Evolutionary conservation across 2,329 filamentous ascomycete genomes (phyloP).

Genomic region (Beauveria brongniartii): DNA sequence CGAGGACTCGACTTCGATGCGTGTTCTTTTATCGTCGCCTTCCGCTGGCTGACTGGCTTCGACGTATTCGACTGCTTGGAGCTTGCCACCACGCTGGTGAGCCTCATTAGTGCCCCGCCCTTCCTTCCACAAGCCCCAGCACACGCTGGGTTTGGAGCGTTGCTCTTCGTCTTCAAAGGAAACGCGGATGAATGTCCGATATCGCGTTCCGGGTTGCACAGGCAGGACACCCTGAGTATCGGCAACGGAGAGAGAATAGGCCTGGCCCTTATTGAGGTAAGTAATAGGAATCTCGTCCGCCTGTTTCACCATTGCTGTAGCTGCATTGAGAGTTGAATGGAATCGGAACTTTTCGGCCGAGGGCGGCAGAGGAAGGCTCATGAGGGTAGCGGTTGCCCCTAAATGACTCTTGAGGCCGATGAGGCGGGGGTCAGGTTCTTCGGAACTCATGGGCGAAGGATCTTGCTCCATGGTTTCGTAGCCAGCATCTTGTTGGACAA

Average conservation of each 20-base stretch:
- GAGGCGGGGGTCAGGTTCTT: constrained; percentile 37
- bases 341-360: constrained; percentile 74
- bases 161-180: constrained; percentile 97
- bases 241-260: constrained; percentile 77
- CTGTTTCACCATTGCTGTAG: constrained; percentile 92
- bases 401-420: constrained; percentile 41
- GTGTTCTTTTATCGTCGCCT: constrained; percentile 57
- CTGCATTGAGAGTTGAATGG: constrained; percentile 81
- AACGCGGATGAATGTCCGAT: constrained; percentile 87
- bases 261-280: constrained; percentile 95
- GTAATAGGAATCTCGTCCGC: constrained; percentile 90
- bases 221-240: constrained; percentile 63
- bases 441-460: constrained; percentile 56
- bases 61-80: constrained; percentile 93
- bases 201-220: constrained; percentile 55
- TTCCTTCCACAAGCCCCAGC: constrained; percentile 92
- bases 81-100: constrained; percentile 82
- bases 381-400: constrained; percentile 48
- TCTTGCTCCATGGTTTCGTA: constrained; percentile 77
- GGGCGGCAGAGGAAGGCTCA: constrained; percentile 39
- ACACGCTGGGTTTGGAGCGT: constrained; percentile 69
- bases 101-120: constrained; percentile 92
- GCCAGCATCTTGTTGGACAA: constrained; percentile 70
- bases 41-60: constrained; percentile 54
- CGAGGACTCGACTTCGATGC: constrained; percentile 62